A percentile compares a stretch with the other conserved stretches of the same genome.
phyloP scores from a whole-genome alignment of 1,284 basidiomycete genomes.

The Inonotus obliquus region DNA sequence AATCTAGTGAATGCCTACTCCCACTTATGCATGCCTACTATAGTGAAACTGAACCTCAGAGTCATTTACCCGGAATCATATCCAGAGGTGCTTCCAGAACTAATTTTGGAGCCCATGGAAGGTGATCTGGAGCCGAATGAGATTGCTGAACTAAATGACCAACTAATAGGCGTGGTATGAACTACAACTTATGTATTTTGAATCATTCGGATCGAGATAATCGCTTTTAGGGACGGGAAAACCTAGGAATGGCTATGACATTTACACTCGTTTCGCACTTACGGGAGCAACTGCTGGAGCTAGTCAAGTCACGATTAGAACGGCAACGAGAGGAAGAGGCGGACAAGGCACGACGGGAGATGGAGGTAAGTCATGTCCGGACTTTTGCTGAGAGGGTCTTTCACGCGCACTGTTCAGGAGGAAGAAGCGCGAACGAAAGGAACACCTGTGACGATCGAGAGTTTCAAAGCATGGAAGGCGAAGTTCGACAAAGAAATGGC shows the following conservation, averaged over 20 bases:
- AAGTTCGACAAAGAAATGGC: slow-evolving; percentile 72
- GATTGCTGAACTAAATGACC: slow-evolving; percentile 48
- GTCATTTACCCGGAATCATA: slow-evolving; percentile 70
- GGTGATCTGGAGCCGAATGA: slow-evolving; percentile 66
- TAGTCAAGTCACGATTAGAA: slow-evolving; percentile 60
- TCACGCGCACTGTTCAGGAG: slow-evolving; percentile 45
- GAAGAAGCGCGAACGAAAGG: slow-evolving; percentile 87
- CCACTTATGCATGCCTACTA: neutral
- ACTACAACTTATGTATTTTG: neutral
- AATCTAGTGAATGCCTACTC: neutral
- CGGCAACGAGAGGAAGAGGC: slow-evolving; percentile 56
- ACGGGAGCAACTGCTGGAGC: slow-evolving; percentile 67
- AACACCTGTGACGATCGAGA: slow-evolving; percentile 81
- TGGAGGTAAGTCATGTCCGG: slow-evolving; percentile 55
- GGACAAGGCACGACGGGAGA: slow-evolving; percentile 64
- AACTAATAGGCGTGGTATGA: slow-evolving; percentile 64
- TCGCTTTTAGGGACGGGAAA: slow-evolving; percentile 73
- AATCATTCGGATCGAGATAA: slow-evolving; percentile 8
- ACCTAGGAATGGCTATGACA: slow-evolving; percentile 96
- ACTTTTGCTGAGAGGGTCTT: slow-evolving; percentile 4
- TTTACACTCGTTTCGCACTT: slow-evolving; percentile 90
- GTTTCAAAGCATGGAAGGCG: slow-evolving; percentile 79
- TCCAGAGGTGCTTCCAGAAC: slow-evolving; percentile 72
- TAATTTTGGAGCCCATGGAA: slow-evolving; percentile 64
- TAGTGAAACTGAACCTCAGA: slow-evolving; percentile 74